Conservation (phyloP, 192 early-diverging fungal species). For the Coemansia furcata region DNA sequence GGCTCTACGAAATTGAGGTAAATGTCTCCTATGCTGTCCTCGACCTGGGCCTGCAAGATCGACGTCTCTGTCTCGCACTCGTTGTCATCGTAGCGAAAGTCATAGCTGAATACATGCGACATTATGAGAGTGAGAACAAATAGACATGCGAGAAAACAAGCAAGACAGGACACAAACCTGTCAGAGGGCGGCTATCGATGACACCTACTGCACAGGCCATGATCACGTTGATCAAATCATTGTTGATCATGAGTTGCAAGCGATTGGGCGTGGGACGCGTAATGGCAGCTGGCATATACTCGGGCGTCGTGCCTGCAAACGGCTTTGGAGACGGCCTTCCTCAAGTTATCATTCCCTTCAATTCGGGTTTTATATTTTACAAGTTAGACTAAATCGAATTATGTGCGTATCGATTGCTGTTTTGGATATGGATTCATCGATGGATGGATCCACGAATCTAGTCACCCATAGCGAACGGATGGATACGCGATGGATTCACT, state of each 20-base stretch:
- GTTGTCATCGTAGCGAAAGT: slow-evolving; percentile 52
- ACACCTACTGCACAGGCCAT: background rate
- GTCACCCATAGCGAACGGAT: background rate
- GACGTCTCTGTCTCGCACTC: slow-evolving; percentile 45
- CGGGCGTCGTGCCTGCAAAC: background rate
- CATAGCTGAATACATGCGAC: slow-evolving; percentile 34
- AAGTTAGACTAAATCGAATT: slow-evolving; percentile 32
- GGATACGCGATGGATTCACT: background rate
- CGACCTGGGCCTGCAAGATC: slow-evolving; percentile 30
- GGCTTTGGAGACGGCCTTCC: slow-evolving; percentile 1
- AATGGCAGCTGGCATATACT: background rate
- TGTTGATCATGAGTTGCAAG: background rate
- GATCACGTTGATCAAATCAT: background rate
- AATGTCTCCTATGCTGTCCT: slow-evolving; percentile 41
- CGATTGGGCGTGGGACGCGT: background rate
- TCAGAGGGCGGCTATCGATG: background rate
- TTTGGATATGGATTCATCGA: slow-evolving; percentile 9
- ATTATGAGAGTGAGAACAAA: slow-evolving; percentile 9
- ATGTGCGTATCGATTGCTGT: slow-evolving; percentile 33
- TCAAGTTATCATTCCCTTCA: slow-evolving; percentile 24
- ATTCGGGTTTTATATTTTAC: slow-evolving; percentile 30
- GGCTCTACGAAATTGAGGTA: slow-evolving; percentile 21
- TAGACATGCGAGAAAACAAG: background rate
- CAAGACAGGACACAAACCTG: background rate
- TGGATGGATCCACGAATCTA: background rate